phyloP scores from a whole-genome alignment of 371 early-diverging fungal genomes.

The Thermomucor indicae-seudaticae region DNA sequence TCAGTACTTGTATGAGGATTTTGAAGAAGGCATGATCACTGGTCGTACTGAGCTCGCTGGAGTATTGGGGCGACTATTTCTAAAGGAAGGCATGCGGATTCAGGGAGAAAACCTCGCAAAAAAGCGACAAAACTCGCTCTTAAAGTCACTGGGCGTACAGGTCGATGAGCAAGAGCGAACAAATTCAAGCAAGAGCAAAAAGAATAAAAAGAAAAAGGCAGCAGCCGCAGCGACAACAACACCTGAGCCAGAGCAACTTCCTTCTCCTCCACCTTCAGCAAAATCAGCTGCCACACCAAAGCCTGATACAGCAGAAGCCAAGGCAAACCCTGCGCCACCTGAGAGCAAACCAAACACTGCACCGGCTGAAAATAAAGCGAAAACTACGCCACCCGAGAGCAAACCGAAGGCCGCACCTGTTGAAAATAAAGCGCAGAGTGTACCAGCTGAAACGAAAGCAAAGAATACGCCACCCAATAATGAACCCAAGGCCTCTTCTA shows the following conservation, averaged over 20 bases:
- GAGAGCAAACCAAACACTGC: background rate
- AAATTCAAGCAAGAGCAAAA: slow-evolving; percentile 12
- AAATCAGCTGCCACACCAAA: background rate
- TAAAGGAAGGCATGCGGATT: slow-evolving; percentile 67
- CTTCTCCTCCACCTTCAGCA: too few species aligned
- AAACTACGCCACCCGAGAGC: background rate
- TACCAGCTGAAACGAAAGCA: background rate
- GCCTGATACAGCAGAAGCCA: background rate
- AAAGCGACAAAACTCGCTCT: slow-evolving; percentile 59
- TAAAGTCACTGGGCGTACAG: slow-evolving; percentile 45
- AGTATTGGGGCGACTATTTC: slow-evolving; percentile 64
- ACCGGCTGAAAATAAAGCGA: background rate
- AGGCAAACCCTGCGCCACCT: background rate
- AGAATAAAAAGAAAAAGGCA: slow-evolving; percentile 31
- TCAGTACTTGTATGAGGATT: slow-evolving; percentile 58
- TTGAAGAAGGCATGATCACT: slow-evolving; percentile 61
- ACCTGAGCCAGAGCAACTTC: too few species aligned
- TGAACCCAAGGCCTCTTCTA: background rate
- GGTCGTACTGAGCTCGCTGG: slow-evolving; percentile 67
- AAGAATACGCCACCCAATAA: background rate
- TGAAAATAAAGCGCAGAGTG: background rate
- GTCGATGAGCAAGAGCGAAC: background rate
- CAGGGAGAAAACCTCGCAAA: slow-evolving; percentile 65
- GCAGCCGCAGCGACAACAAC: background rate
- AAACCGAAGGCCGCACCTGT: background rate